Evolutionary conservation across 768 basidiomycete genomes (phyloP).

Genomic region (Lentinula sp.): DNA sequence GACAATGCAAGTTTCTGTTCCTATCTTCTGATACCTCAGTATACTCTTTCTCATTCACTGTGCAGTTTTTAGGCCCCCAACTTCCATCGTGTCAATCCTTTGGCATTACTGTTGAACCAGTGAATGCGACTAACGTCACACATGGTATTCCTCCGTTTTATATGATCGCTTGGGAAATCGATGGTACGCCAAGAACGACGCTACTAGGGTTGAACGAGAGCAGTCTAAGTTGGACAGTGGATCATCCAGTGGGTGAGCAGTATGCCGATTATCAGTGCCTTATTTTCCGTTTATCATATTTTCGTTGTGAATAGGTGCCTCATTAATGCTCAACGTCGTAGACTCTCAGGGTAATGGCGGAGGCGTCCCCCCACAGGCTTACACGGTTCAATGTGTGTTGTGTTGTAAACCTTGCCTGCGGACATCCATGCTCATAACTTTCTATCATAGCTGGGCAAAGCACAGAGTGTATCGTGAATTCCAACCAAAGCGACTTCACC

Average conservation of each 20-base stretch:
- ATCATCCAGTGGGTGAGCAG: constrained; percentile 26
- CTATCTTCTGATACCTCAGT: neutral
- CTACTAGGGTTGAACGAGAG: constrained; percentile 21
- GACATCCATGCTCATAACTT: neutral
- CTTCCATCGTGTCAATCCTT: constrained; percentile 17
- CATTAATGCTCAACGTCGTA: constrained; percentile 28
- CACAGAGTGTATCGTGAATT: constrained; percentile 23
- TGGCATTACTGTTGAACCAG: constrained; percentile 16
- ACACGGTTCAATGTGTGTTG: constrained; percentile 28
- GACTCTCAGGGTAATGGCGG: constrained; percentile 31
- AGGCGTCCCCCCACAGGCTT: constrained; percentile 22
- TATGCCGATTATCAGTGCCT: neutral
- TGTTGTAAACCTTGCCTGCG: constrained; percentile 6
- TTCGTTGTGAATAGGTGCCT: constrained; percentile 20
- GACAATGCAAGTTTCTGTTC: constrained; percentile 17
- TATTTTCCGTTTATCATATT: neutral
- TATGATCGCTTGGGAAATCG: constrained; percentile 26
- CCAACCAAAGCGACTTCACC: constrained; percentile 20
- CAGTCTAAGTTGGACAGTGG: constrained; percentile 26
- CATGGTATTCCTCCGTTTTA: constrained; percentile 26
- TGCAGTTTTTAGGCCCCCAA: constrained; percentile 8
- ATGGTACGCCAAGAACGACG: constrained; percentile 19
- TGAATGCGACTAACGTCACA: constrained; percentile 13
- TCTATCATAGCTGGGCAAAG: constrained; percentile 21
- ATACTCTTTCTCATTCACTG: neutral